A percentile compares a stretch with the other conserved stretches of the same genome.
phyloP scores from a whole-genome alignment of 208 protist genomes.

The Acanthamoeba culbertsoni region DNA sequence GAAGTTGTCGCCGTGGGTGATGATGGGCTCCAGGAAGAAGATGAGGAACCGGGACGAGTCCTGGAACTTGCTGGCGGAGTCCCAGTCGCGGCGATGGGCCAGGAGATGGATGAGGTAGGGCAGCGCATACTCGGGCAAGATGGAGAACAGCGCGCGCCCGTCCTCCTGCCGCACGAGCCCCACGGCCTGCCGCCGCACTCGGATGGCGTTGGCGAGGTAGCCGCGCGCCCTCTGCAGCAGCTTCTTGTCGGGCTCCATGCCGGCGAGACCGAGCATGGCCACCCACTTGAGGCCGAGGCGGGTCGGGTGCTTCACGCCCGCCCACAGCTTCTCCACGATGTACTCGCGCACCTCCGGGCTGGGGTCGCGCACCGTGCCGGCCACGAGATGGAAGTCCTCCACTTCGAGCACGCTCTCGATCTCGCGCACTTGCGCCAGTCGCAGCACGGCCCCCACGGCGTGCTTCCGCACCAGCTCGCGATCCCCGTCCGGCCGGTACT shows the following conservation, averaged over 20 bases:
- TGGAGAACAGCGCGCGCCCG: neutral
- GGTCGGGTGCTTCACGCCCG: neutral
- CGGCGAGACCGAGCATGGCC: neutral
- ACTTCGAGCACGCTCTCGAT: slow-evolving; percentile 10
- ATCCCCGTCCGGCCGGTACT: neutral
- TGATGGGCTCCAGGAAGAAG: slow-evolving; percentile 47
- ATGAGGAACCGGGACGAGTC: neutral
- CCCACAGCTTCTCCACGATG: slow-evolving; percentile 35
- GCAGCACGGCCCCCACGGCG: neutral
- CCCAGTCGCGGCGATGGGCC: neutral
- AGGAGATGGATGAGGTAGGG: slow-evolving; percentile 39
- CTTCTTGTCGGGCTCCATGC: neutral
- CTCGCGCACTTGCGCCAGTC: neutral
- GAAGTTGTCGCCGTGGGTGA: slow-evolving; percentile 41
- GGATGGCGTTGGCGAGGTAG: neutral
- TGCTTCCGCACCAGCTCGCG: neutral
- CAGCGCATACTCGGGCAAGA: slow-evolving; percentile 31
- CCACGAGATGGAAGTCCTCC: slow-evolving; percentile 14
- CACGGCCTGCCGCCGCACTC: slow-evolving; percentile 1
- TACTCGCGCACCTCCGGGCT: neutral
- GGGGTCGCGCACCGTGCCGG: neutral
- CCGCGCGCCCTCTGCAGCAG: neutral
- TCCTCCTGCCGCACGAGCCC: neutral
- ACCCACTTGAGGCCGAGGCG: slow-evolving; percentile 4
- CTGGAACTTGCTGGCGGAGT: neutral